phyloP scores from a whole-genome alignment of 2,329 filamentous ascomycete genomes.

The Botrytis porri region DNA sequence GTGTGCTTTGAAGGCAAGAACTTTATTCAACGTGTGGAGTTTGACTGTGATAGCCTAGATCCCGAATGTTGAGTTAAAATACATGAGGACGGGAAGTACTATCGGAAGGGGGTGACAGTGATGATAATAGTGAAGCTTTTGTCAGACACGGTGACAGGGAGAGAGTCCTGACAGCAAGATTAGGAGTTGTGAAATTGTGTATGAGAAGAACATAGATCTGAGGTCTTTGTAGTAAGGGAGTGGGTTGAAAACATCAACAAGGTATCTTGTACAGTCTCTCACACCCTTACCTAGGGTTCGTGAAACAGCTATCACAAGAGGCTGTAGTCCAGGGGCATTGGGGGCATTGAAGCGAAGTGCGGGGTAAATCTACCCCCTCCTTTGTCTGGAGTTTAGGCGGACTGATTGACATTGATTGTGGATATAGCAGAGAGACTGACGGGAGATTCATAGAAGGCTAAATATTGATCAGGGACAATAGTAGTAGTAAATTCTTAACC shows the following conservation, averaged over 20 bases:
- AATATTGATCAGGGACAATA: background rate
- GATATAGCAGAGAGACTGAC: background rate
- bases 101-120: background rate
- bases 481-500: too few species aligned
- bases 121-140: background rate
- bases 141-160: background rate
- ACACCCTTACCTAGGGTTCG: background rate
- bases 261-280: background rate
- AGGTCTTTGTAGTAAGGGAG: too few species aligned
- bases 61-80: background rate
- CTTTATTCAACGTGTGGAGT: background rate
- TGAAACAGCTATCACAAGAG: background rate
- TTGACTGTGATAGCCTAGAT: background rate
- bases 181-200: background rate
- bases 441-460: rapidly evolving
- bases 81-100: background rate
- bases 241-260: rapidly evolving
- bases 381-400: background rate
- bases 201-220: background rate
- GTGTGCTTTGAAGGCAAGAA: background rate
- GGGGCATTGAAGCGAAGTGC: background rate
- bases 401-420: background rate
- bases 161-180: background rate
- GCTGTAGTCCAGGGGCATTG: background rate
- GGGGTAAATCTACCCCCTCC: background rate